These are phyloP conservation scores for Helianthus annuus DNA, from an alignment of 129 eudicot species.

Conservation along the genomic window HanXRQr2.0-SUNRISE NC_035435.2:152458864-152459363, in stretches of 20 bases:
- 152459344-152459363: conserved; percentile 19
- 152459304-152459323: conserved; percentile 10
- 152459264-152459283: conserved; percentile 98
- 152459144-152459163: conserved; percentile 72
- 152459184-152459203: conserved; percentile 74
- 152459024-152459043: conserved; percentile 38
- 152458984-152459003: conserved; percentile 80
- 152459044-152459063: conserved; percentile 4
- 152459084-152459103: background rate
- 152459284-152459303: conserved; percentile 60
- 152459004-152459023: conserved; percentile 83
- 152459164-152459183: conserved; percentile 59
- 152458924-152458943: conserved; percentile 76
- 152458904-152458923: conserved; percentile 73
- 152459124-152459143: conserved; percentile 79
- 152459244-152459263: conserved; percentile 90
- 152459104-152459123: conserved; percentile 79
- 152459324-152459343: background rate
- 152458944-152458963: conserved; percentile 72
- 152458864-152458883: background rate
- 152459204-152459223: conserved; percentile 78
- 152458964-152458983: conserved; percentile 85
- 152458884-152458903: conserved; percentile 43
- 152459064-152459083: background rate
- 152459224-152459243: conserved; percentile 75